phyloP scores from a whole-genome alignment of 495 filamentous ascomycete genomes.

The Annulohypoxylon nitens region DNA sequence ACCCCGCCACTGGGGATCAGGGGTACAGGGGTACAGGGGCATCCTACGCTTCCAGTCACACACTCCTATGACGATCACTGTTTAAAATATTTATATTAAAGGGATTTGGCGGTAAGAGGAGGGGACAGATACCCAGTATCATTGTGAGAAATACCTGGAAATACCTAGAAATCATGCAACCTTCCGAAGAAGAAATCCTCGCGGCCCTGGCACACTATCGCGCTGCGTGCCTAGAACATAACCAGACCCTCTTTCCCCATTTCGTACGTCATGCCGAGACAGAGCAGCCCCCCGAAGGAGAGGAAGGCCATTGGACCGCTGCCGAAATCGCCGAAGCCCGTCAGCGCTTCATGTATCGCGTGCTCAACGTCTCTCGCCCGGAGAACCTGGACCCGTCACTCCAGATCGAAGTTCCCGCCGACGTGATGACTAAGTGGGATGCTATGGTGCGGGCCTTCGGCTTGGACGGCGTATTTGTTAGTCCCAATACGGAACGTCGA shows the following conservation, averaged over 20 bases:
- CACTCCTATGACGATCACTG: not conserved
- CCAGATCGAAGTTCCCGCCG: conserved; percentile 11
- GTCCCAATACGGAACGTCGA: not conserved
- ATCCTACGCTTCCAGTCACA: not conserved
- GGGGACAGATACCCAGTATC: too few relatives aligned
- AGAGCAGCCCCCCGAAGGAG: not conserved
- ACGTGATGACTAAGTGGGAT: conserved; percentile 23
- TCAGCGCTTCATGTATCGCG: not conserved
- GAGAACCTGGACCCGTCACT: conserved; percentile 4
- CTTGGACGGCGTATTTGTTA: conserved; percentile 11
- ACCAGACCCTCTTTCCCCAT: not conserved
- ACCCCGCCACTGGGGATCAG: not conserved
- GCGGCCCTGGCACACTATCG: conserved; percentile 26
- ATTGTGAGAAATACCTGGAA: too few relatives aligned
- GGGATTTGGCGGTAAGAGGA: not conserved
- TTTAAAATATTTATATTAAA: not conserved
- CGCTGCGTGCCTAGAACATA: not conserved
- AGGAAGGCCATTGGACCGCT: not conserved
- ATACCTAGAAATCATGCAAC: conserved; percentile 9
- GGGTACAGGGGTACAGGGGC: not conserved
- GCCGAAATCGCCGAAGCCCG: not conserved
- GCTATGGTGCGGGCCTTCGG: conserved; percentile 14
- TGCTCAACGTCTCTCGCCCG: conserved; percentile 1
- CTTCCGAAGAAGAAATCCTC: conserved; percentile 18
- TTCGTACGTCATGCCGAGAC: conserved; percentile 9